Base-by-base conservation (phyloP, 345 rosid species). In the Citrus unshiu region DNA sequence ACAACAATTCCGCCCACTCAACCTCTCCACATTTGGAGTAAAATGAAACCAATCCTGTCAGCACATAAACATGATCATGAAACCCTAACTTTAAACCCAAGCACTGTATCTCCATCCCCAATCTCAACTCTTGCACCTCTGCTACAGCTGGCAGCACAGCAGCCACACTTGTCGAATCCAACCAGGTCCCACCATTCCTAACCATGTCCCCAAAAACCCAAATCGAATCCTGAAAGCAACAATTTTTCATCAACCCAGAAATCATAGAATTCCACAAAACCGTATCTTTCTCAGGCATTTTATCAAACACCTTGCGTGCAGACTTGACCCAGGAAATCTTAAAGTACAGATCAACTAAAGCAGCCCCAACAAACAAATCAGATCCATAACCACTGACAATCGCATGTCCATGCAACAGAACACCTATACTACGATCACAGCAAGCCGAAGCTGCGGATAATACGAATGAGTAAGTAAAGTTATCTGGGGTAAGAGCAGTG, bases 121-220 rank as follows among this genome's bases (percentile, higher is more conserved):
- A 30, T 79, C 77, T 85, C 79, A 92, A 82, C 81, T 85, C 88
- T 72, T 87, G 90, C 81, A 93, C 81, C 87, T 93, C 97, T 4
- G 95, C 91, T 21, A 86, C 87, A 62, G 98, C 94, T 0, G 97
- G 95, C 73, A 92, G 90, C 70, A 88, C 89, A 27, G 89, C 84
- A 0, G 91, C 81, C 79, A 93, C 80, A 10, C 94, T 81, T 0
- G 94, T 88, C 0, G 86, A 51, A 78, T 93, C 91, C 84, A 89
- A 79, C 81, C 56, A 74, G 4, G 79, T 77, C 69, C 64, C 84
- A 30, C 81, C 81, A 58, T 86, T 82, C 13, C 77, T 78, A 63
- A 89, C 82, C 91, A 92, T 81, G 19, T 81, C 86, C 77, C 77
- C 70, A 18, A 93, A 93, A 58, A 87, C 72, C 76, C 72, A 71